Percentiles rank a stretch among this genome's conserved stretches.
These are phyloP conservation scores for Hypoxylon rubiginosum DNA, from an alignment of 2,329 filamentous ascomycete species.

Conservation along the genomic window DNA sequence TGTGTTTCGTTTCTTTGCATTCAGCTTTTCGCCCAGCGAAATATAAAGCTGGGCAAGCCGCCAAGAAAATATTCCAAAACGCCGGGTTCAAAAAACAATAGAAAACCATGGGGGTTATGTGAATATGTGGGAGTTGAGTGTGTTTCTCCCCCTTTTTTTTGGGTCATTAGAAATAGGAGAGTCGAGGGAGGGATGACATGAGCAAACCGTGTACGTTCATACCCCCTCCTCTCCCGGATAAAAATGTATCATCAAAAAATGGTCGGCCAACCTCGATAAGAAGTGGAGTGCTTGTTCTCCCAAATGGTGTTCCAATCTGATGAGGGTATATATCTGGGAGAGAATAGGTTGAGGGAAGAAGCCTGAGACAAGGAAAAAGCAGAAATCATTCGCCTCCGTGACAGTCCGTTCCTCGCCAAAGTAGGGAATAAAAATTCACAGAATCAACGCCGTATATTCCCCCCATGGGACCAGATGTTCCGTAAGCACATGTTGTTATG, in stretches of 20 bases:
- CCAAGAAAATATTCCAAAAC: constrained; percentile 41
- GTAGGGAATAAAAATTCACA: constrained; percentile 32
- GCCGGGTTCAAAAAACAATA: constrained; percentile 23
- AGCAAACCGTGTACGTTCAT: constrained; percentile 54
- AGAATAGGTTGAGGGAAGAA: constrained; percentile 55
- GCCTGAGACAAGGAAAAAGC: constrained; percentile 53
- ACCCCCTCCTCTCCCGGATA: constrained; percentile 54
- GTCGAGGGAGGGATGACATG: constrained; percentile 44
- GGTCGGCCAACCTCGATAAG: constrained; percentile 65
- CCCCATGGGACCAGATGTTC: constrained; percentile 31
- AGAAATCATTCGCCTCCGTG: constrained; percentile 41
- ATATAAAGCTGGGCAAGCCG: constrained; percentile 23
- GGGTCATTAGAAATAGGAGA: constrained; percentile 52
- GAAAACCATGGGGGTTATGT: constrained; percentile 32
- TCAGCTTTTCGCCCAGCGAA: constrained; percentile 33
- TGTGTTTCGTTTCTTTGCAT: constrained; percentile 41
- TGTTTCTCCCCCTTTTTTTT: constrained; percentile 28
- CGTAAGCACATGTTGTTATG: constrained; percentile 43
- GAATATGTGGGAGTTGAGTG: constrained; percentile 43
- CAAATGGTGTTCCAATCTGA: constrained; percentile 67
- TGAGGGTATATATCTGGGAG: constrained; percentile 54
- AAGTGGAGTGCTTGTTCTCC: constrained; percentile 64
- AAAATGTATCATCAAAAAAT: constrained; percentile 59
- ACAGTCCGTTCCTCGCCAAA: constrained; percentile 46
- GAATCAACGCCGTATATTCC: constrained; percentile 35